Evolutionary conservation across 2,329 filamentous ascomycete species (phyloP).

Genomic region (Fusarium veterinarium): DNA sequence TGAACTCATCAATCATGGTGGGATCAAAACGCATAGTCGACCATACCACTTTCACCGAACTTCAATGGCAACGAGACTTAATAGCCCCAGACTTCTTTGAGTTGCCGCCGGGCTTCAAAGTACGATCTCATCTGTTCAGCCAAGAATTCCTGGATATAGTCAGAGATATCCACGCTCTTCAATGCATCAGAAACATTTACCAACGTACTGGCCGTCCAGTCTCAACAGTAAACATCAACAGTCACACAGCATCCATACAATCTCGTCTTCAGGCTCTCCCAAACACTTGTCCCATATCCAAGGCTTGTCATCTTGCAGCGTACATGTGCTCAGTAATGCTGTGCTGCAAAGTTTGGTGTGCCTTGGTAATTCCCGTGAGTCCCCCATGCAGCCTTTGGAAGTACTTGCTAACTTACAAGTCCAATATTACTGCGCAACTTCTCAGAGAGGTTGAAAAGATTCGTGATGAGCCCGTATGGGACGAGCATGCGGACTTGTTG

Average conservation of each 20-base stretch:
- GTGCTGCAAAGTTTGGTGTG: slow-evolving; percentile 55
- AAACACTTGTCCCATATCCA: slow-evolving; percentile 36
- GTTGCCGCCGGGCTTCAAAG: slow-evolving; percentile 51
- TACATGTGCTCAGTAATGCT: slow-evolving; percentile 56
- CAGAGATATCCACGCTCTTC: slow-evolving; percentile 53
- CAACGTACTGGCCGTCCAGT: slow-evolving; percentile 27
- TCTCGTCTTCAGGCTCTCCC: slow-evolving; percentile 49
- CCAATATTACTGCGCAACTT: not conserved
- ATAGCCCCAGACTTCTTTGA: slow-evolving; percentile 45
- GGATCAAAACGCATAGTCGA: slow-evolving; percentile 54
- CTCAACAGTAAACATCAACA: slow-evolving; percentile 51
- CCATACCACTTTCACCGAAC: slow-evolving; percentile 56
- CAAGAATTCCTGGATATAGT: slow-evolving; percentile 51
- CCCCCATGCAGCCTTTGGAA: accelerated
- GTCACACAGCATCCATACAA: slow-evolving; percentile 56
- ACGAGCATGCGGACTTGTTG: not conserved
- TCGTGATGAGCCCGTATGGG: not conserved
- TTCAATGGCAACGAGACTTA: slow-evolving; percentile 53
- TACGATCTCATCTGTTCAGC: slow-evolving; percentile 37
- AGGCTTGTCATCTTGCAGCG: slow-evolving; percentile 53
- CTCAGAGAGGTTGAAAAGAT: not conserved
- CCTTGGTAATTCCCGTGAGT: slow-evolving; percentile 54
- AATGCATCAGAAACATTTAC: slow-evolving; percentile 51
- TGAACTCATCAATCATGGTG: slow-evolving; percentile 54
- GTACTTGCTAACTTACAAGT: accelerated